Base-by-base conservation (phyloP, 2,329 filamentous ascomycete genomes). In the Hypoxylon sp. region DNA sequence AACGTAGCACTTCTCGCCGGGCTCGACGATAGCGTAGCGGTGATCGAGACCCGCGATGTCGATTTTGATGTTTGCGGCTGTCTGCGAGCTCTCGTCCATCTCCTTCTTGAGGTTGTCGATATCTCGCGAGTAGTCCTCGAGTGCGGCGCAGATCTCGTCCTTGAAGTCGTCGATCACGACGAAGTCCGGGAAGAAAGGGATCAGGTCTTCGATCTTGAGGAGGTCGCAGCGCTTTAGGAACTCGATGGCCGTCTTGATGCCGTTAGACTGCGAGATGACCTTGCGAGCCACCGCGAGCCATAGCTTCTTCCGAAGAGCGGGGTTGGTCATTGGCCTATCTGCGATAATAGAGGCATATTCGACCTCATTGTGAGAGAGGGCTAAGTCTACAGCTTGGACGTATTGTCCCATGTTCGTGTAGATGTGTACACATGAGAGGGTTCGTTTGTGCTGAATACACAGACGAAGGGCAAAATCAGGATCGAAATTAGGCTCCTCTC, bases 151-250 rank as follows among this genome's bases (percentile, higher is more conserved):
- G 39, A 99, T 98, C 79, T 99, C 96, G 70, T 98, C 94, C 78
- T 98, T 98, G 86, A 99, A 99, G 80, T 98, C 96, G 78, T 99
- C 96, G 69, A 99, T 98, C 56, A 98, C 92, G 24, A 98, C 94
- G 78, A 99, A 99, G 79, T 99, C 96, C 0, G 96, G 96, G 82
- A 99, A 99, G 84, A 99, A 98, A 0, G 96, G 96, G 44, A 99
- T 98, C 31, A 99, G 83, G 76, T 99, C 96, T 81, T 99, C 96
- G 70, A 99, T 99, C 70, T 92, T 91, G 53, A 99, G 88, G 11
- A 98, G 86, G 67, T 98, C 94, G 78, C 95, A 98, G 9, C 94
- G 91, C 73, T 94, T 93, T 11, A 98, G 86, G 77, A 99, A 98
- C 68, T 97, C 93, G 72, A 99, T 97, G 1, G 96, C 96, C 33